Base-by-base conservation (phyloP, 768 basidiomycete genomes). In the Paxillus rubicundulus region DNA sequence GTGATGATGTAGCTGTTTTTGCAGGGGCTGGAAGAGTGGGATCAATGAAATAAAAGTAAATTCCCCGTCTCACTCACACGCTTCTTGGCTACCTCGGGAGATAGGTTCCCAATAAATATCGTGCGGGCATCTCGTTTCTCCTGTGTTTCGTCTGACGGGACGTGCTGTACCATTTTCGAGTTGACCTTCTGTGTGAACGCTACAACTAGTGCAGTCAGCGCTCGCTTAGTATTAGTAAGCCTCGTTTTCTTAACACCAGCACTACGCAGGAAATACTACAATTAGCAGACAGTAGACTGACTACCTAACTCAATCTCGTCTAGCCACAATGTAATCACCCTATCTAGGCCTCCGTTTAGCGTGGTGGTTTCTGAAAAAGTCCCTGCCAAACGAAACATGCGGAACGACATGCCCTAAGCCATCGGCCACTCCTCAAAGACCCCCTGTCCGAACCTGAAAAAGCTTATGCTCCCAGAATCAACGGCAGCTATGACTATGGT, bases 91-190 rank as follows among this genome's bases (percentile, higher is more conserved):
- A 90, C 81, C 8, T 89, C 85, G 1, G 88, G 72, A 1, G 86
- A 81, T 2, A 99, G 73, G 64, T 98, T 98, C 3, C 95, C 95
- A 13, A 99, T 74, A 68, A 99, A 99, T 43, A 98, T 76, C 5
- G 96, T 98, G 24, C 96, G 81, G 16, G 79, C 78, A 61, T 97
- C 85, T 44, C 87, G 80, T 54, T 80, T 82, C 50, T 82, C 84
- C 16, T 80, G 66, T 0, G 89, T 89, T 70, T 98, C 95, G 49
- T 82, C 84, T 21, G 70, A 56, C 0, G 89, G 90, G 1, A 77
- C 74, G 58, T 76, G 78, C 84, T 87, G 14, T 61, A 54, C 39
- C 24, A 24, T 71, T 77, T 45, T n/a, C n/a, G n/a, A n/a, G n/a
- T n/a, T 49, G 54, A 32, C 57, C 72, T 14, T 42, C n/a, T n/a